Conservation (phyloP, 176 grass and related monocot species). For the Themeda triandra region DNA sequence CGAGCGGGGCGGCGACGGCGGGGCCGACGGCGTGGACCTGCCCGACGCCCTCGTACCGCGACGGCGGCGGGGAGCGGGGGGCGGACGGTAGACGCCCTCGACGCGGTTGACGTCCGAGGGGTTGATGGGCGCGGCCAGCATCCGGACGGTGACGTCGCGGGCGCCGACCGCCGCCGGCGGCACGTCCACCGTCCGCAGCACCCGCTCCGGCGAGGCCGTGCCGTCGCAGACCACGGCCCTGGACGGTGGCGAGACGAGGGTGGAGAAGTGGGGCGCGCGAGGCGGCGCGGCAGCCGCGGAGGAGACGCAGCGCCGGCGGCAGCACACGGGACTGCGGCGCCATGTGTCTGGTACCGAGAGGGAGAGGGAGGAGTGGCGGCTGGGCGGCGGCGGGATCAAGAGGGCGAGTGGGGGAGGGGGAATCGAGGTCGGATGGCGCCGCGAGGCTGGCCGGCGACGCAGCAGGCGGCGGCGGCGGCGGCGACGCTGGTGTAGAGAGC, state of each 20-base stretch:
- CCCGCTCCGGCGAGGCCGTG: slow-evolving; percentile 73
- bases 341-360: neutral
- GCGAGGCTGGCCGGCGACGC: neutral
- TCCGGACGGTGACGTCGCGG: slow-evolving; percentile 75
- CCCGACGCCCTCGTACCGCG: slow-evolving; percentile 83
- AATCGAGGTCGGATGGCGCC: neutral
- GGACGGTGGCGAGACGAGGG: slow-evolving; percentile 48
- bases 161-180: slow-evolving; percentile 46
- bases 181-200: slow-evolving; percentile 45
- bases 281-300: slow-evolving; percentile 6
- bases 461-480: neutral
- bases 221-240: slow-evolving; percentile 65
- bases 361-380: neutral
- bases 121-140: slow-evolving; percentile 94
- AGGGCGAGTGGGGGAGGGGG: neutral
- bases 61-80: slow-evolving; percentile 67
- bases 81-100: slow-evolving; percentile 84
- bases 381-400: neutral
- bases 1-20: slow-evolving; percentile 45
- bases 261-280: slow-evolving; percentile 32
- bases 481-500: no score
- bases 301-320: slow-evolving; percentile 19
- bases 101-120: slow-evolving; percentile 92
- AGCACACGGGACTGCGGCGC: slow-evolving; percentile 10
- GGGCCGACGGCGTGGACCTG: slow-evolving; percentile 70